Base-by-base conservation (phyloP, 495 filamentous ascomycete genomes). In the Aspergillus heteromorphus region DNA sequence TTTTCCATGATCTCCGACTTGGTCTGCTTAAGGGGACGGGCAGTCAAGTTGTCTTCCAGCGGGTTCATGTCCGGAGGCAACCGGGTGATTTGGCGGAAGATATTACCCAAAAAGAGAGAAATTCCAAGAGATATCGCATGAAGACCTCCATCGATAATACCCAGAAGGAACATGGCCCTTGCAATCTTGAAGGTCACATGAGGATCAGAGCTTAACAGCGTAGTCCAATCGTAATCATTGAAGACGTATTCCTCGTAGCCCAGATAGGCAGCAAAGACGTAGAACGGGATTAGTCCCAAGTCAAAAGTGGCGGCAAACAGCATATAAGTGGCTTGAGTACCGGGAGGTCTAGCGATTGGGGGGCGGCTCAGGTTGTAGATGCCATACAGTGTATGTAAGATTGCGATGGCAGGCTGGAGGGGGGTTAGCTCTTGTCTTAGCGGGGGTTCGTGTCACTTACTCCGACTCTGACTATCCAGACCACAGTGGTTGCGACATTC, bases 51-150 rank as follows among this genome's bases (percentile, higher is more conserved):
- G 59, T 87, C 83, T 62, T 96, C 91, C 7, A 96, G 72, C 7
- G 91, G 91, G 59, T 96, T 96, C 86, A 95, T 88, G 60, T 96
- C 91, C 0, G 91, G 91, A 1, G 91, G 91, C 51, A 96, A 78
- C 13, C 74, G 74, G 20, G 83, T 73, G 59, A 96, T 96, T 58
- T 88, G 83, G 9, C 84, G 82, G 83, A 95, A 95, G 56, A 87
- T 79, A 47, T 88, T 60, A 1, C 80, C 80, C 6, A 96, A 75
- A 59, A 83, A 95, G 18, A 87, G 65, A 1, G 86, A 87, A 23
- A 95, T 73, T 9, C 70, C 70, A 4, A 92, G 66, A 3, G 88
- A 89, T 8, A 92, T 50, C 1, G 84, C 68, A 63, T 95, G 91
- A 10, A 95, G 60, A 6, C 78, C 83, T 34, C 74, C 85, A 25